phyloP scores from a whole-genome alignment of 2,329 filamentous ascomycete genomes.

The Aspergillus jensenii region DNA sequence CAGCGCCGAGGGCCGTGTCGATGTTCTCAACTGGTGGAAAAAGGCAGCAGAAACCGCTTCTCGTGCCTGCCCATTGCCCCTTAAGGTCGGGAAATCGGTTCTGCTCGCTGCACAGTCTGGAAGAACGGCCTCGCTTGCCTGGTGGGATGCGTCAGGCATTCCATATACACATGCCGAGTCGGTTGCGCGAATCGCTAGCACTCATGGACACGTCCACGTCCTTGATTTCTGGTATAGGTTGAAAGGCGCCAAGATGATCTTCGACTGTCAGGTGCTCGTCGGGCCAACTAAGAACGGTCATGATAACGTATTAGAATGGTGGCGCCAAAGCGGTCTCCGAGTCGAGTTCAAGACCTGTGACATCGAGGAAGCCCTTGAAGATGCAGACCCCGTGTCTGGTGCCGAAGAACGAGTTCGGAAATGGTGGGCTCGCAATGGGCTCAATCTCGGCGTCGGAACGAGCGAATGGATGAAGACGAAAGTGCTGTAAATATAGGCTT shows the following conservation, averaged over 20 bases:
- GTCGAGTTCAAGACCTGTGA: conserved; percentile 95
- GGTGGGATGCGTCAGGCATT: conserved; percentile 84
- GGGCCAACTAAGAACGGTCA: conserved; percentile 86
- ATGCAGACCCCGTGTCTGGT: conserved; percentile 64
- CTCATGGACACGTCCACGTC: conserved; percentile 80
- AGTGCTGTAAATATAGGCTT: conserved; percentile 55
- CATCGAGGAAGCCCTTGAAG: conserved; percentile 91
- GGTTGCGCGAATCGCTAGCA: conserved; percentile 79
- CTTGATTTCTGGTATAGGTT: conserved; percentile 78
- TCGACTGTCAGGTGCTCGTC: conserved; percentile 79
- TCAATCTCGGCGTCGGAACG: conserved; percentile 77
- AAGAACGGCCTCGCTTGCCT: conserved; percentile 72
- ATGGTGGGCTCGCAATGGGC: conserved; percentile 86
- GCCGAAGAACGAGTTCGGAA: conserved; percentile 70
- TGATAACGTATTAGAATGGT: conserved; percentile 86
- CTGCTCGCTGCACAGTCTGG: conserved; percentile 82
- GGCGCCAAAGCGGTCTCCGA: conserved; percentile 69
- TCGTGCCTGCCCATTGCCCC: conserved; percentile 49
- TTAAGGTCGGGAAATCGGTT: conserved; percentile 83
- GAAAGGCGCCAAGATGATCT: conserved; percentile 74
- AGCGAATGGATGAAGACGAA: conserved; percentile 88
- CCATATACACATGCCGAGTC: conserved; percentile 76
- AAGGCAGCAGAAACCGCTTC: conserved; percentile 63
- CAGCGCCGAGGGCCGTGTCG: conserved; percentile 77
- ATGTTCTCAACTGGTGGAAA: conserved; percentile 92